A percentile compares a stretch with the other conserved stretches of the same genome.
These are phyloP conservation scores for Stereum hirsutum DNA, from an alignment of 1,284 basidiomycete species.

Conservation along the genomic window DNA sequence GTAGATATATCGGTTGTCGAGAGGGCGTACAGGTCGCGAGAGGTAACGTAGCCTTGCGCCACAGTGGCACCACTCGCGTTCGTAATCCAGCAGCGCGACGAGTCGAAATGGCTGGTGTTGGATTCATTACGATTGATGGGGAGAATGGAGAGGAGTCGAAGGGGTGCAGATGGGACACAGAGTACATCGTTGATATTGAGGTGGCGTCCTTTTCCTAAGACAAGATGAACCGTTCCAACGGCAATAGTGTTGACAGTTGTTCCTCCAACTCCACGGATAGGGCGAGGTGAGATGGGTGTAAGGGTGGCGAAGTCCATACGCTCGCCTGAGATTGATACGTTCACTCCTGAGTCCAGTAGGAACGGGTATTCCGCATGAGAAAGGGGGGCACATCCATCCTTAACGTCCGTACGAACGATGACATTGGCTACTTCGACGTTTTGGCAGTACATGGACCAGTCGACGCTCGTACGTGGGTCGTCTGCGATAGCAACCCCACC, in stretches of 20 bases:
- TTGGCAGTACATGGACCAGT: too few species aligned
- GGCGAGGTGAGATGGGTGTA: slow-evolving; percentile 16
- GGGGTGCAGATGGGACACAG: neutral
- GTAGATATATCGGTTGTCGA: neutral
- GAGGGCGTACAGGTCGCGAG: neutral
- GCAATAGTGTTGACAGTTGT: slow-evolving; percentile 20
- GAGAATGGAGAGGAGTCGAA: neutral
- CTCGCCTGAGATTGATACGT: too few species aligned
- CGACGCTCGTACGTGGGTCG: too few species aligned
- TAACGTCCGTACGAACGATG: too few species aligned
- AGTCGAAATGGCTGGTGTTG: neutral
- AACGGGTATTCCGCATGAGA: too few species aligned
- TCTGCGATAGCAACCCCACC: too few species aligned
- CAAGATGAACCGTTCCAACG: slow-evolving; percentile 19
- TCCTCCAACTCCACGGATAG: slow-evolving; percentile 22
- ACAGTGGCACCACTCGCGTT: neutral
- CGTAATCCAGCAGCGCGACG: slow-evolving; percentile 1
- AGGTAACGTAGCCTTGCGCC: neutral
- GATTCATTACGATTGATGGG: neutral
- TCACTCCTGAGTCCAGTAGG: too few species aligned
- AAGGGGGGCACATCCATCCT: too few species aligned
- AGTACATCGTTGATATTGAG: neutral
- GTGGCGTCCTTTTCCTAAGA: slow-evolving; percentile 10
- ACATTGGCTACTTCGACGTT: too few species aligned
- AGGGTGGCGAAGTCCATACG: too few species aligned